A percentile compares a stretch with the other conserved stretches of the same genome.
Conservation (phyloP, 2,329 filamentous ascomycete species). For the Colletotrichum lupini region DNA sequence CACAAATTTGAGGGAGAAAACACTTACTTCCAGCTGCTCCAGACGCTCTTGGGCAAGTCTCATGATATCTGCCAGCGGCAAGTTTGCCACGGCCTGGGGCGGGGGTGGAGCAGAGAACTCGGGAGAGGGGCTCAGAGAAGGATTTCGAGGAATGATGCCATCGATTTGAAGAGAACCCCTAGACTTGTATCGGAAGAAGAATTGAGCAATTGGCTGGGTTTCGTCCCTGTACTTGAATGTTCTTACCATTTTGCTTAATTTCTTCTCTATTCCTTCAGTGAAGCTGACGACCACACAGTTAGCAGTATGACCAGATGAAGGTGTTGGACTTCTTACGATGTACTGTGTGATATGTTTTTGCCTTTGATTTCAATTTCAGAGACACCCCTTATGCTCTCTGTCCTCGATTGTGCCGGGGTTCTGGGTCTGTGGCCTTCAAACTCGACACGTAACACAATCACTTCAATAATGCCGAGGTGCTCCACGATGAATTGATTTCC, state of each 20-base stretch:
- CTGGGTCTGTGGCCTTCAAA: no score
- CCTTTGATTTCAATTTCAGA: constrained; percentile 9
- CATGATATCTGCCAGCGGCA: not conserved
- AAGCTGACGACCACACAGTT: not conserved
- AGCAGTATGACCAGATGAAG: not conserved
- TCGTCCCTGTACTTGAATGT: not conserved
- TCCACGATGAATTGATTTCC: not conserved
- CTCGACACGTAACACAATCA: not conserved
- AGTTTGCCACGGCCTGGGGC: not conserved
- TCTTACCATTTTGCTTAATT: no score
- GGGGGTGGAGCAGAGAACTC: not conserved
- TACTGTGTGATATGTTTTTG: not conserved
- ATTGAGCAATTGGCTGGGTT: not conserved
- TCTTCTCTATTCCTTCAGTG: not conserved
- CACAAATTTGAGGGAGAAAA: no score
- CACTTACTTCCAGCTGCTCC: not conserved
- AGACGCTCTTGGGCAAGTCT: constrained; percentile 1
- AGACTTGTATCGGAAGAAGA: constrained; percentile 6
- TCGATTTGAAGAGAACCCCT: not conserved
- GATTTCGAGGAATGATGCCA: not conserved
- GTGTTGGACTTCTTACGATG: not conserved
- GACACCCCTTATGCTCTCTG: not conserved
- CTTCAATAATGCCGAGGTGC: not conserved
- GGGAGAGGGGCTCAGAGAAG: not conserved
- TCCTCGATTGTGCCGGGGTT: no score